phyloP scores from a whole-genome alignment of 768 basidiomycete genomes.

The Phanerochaete sordida region DNA sequence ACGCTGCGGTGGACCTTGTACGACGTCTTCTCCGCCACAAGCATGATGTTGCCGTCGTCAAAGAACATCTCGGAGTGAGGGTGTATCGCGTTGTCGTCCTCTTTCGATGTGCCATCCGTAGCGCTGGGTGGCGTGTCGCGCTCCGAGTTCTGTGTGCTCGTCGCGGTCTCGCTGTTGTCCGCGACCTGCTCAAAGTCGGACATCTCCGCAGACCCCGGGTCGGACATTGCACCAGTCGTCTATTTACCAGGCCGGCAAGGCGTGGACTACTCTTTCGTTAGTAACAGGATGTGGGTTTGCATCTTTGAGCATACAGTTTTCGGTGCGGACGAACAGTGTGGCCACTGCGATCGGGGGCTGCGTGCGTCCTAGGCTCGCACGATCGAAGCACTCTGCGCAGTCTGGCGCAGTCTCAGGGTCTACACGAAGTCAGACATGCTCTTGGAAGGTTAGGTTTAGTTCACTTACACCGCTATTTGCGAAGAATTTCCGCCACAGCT shows the following conservation, averaged over 20 bases:
- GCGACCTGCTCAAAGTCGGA: not conserved
- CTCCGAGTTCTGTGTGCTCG: not conserved
- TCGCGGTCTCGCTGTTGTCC: not conserved
- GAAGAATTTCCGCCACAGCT: not conserved
- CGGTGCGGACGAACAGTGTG: too few relatives aligned
- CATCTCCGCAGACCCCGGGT: not conserved
- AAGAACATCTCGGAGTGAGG: conserved; percentile 1
- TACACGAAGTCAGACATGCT: too few relatives aligned
- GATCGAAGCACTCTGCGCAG: too few relatives aligned
- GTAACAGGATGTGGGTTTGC: too few relatives aligned
- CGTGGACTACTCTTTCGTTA: too few relatives aligned
- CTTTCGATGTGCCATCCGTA: not conserved
- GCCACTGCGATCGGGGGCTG: too few relatives aligned
- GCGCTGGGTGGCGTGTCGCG: not conserved
- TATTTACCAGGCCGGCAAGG: too few relatives aligned
- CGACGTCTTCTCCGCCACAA: conserved; percentile 4
- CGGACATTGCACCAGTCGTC: too few relatives aligned
- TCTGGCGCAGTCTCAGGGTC: too few relatives aligned
- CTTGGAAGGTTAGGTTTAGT: too few relatives aligned
- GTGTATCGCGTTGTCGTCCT: not conserved
- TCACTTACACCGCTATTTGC: not conserved
- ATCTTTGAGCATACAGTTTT: too few relatives aligned
- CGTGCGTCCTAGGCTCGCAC: too few relatives aligned
- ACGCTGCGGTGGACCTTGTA: not conserved
- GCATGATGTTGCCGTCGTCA: conserved; percentile 8